A percentile compares a stretch with the other conserved stretches of the same genome.
These are phyloP conservation scores for Brasilioporus rufonigricans DNA, from an alignment of 768 basidiomycete species.

Conservation along the genomic window DNA sequence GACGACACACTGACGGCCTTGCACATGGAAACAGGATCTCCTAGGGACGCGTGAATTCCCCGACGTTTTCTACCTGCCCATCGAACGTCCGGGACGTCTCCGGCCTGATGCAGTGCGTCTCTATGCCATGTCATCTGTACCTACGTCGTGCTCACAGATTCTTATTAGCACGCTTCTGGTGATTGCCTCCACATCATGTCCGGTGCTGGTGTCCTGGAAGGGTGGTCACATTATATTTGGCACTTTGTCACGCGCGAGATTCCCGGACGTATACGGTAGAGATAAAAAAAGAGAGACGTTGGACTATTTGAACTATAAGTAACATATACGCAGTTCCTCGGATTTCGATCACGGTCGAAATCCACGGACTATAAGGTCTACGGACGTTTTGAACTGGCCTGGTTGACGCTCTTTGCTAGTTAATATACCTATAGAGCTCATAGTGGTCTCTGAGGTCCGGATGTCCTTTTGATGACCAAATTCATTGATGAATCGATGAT, in stretches of 20 bases:
- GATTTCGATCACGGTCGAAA: background rate
- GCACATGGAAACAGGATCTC: conserved; percentile 34
- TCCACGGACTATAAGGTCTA: background rate
- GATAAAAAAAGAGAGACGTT: background rate
- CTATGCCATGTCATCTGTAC: background rate
- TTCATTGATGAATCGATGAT: background rate
- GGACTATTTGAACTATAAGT: background rate
- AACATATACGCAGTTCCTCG: background rate
- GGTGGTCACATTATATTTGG: conserved; percentile 53
- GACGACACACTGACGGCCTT: conserved; percentile 4
- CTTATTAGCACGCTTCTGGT: conserved; percentile 37
- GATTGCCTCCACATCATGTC: conserved; percentile 49
- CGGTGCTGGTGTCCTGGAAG: conserved; percentile 48
- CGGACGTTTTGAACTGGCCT: background rate
- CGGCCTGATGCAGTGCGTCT: conserved; percentile 62
- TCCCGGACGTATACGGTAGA: conserved; percentile 22
- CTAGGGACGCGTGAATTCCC: conserved; percentile 44
- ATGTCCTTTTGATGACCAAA: background rate
- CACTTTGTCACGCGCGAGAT: conserved; percentile 44
- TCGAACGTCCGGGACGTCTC: conserved; percentile 59
- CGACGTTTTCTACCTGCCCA: conserved; percentile 56
- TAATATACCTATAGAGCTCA: background rate
- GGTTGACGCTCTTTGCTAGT: background rate
- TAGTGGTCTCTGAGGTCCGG: too few species aligned
- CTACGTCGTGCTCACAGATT: background rate